Evolutionary conservation across 768 basidiomycete genomes (phyloP).

Genomic region (Cystofilobasidium macerans): DNA sequence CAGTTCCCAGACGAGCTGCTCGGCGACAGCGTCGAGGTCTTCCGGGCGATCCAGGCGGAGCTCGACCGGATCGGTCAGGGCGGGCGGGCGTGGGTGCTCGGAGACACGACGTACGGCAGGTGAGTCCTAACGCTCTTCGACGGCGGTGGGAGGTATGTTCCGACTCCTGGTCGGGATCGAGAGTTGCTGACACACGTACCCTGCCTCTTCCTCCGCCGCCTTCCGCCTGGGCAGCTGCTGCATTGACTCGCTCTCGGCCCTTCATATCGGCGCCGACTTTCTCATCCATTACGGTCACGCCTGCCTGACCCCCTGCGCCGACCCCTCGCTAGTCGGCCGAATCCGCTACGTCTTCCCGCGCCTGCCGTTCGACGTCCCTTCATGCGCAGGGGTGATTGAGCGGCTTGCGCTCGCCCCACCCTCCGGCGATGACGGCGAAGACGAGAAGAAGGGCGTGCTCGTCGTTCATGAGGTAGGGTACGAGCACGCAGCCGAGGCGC

Average conservation of each 20-base stretch:
- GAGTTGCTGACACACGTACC: background rate
- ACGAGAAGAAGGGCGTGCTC: conserved; percentile 39
- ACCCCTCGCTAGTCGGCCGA: conserved; percentile 14
- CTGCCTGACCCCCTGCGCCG: conserved; percentile 54
- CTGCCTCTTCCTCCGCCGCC: background rate
- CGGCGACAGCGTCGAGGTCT: conserved; percentile 73
- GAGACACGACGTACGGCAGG: conserved; percentile 97
- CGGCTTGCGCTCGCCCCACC: background rate
- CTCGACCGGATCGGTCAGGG: conserved; percentile 38
- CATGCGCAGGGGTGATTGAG: conserved; percentile 11
- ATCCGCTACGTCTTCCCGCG: conserved; percentile 68
- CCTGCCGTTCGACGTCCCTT: conserved; percentile 37
- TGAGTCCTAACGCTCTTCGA: conserved; percentile 36
- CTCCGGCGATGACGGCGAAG: background rate
- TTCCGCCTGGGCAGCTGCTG: conserved; percentile 56
- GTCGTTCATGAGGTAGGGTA: conserved; percentile 70
- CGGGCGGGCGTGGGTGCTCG: conserved; percentile 63
- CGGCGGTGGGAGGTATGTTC: background rate
- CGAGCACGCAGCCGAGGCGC: conserved; percentile 42
- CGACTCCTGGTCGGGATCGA: too few species aligned
- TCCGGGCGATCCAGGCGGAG: conserved; percentile 44
- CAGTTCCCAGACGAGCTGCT: conserved; percentile 95
- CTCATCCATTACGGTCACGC: conserved; percentile 95
- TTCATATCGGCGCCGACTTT: conserved; percentile 82
- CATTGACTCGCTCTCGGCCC: conserved; percentile 88